Evolutionary conservation across 2,329 filamentous ascomycete species (phyloP).

Genomic region (Colletotrichum sp.): DNA sequence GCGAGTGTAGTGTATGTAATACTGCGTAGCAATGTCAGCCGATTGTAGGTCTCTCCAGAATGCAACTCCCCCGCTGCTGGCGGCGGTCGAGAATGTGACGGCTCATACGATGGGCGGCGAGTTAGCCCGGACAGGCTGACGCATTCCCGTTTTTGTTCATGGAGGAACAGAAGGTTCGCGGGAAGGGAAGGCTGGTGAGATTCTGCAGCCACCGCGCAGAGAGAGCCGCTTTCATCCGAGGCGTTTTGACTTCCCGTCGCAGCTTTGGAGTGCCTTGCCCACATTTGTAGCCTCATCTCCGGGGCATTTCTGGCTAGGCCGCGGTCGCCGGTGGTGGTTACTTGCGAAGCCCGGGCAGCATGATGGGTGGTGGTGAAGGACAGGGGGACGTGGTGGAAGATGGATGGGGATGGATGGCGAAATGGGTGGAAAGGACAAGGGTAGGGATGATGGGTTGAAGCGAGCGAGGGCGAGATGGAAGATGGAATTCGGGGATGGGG

Average conservation of each 20-base stretch:
- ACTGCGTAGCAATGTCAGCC: background rate
- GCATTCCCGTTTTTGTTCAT: background rate
- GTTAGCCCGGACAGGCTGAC: background rate
- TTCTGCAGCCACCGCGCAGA: background rate
- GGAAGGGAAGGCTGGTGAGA: background rate
- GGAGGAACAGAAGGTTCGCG: background rate
- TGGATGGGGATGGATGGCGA: background rate
- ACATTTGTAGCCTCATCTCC: slow-evolving; percentile 12
- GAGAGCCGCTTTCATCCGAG: slow-evolving; percentile 15
- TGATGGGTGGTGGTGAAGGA: background rate
- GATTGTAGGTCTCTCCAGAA: background rate
- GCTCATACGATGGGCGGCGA: background rate
- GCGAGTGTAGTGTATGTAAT: background rate
- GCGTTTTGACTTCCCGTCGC: background rate
- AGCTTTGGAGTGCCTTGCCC: background rate
- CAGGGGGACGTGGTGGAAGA: background rate
- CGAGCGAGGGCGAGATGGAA: background rate
- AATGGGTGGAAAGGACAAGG: background rate
- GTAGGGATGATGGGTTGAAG: background rate
- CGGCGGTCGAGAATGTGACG: background rate
- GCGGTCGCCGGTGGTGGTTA: background rate
- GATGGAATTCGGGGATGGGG: background rate
- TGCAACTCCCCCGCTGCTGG: background rate
- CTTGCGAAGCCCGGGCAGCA: background rate
- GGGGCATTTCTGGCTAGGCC: background rate